Evolutionary conservation across 805 yeast species (phyloP), one percentile per base, ranked within the genome.

Genomic region (Candida xiaguanensis): DNA sequence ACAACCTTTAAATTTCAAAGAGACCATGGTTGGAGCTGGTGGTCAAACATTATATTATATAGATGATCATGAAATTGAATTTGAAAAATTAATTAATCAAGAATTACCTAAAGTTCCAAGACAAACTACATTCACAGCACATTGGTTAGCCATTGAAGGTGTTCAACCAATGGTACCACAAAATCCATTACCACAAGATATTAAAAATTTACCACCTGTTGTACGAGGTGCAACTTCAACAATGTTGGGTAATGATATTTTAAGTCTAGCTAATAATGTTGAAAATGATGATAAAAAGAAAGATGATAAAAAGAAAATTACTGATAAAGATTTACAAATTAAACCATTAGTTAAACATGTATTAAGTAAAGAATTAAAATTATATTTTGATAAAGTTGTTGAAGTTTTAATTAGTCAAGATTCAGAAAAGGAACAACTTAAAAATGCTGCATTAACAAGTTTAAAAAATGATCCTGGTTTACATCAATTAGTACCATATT

Each of bases 101-200:
- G 97, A 96, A 23, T 68, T 93, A 43, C 99, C 99, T 5, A 87
- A 84, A 52, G 95, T 95, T 2, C 99, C 99, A 4, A 75, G 98
- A 42, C 81, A 83, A 44, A 82, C 95, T 2, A 82, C 96, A 0
- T 90, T 86, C 59, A 89, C 98, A 0, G 95, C 97, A 5, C 95
- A 85, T 58, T 91, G 99, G 98, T 71, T 95, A 23, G 98, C 99
- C 0, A 86, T 93, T 39, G 99, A 93, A 62, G 99, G 99, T 42
- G 95, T 93, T 7, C 99, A 93, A 57, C 99, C 99, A 1, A 82
- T 93, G 23, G 91, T 93, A 40, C 95, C 97, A 2, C 99, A 95
- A 63, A 93, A 93, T 64, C 99, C 99, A 17, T 75, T 82, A 36
- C 76, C 81, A 15, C 72, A 79, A 36, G 97, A 90, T 50, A 82